Base-by-base conservation (phyloP, 768 basidiomycete genomes). In the Tephrocybe rancida region DNA sequence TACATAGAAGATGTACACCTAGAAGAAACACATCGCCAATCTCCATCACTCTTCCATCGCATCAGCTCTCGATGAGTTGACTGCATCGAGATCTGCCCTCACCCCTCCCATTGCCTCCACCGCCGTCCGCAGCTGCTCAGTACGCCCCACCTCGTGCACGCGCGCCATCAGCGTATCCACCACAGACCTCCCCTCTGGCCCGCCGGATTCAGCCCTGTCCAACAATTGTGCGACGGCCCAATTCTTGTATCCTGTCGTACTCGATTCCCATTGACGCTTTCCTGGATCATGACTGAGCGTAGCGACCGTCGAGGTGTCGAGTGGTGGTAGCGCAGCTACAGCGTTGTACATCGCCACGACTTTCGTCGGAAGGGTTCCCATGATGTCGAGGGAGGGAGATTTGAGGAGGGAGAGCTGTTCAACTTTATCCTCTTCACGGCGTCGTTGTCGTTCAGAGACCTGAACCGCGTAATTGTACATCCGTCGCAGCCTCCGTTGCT, bases 221-320 rank as follows among this genome's bases (percentile, higher is more conserved):
- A 88, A 57, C 7, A 88, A 66, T 65, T 84, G 81, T 18, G 73
- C 73, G 1, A 85, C 73, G 0, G 87, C 90, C 92, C 92, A 95
- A 54, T 84, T 84, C 4, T 87, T 64, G 66, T 94, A 95, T 4
- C 89, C 91, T 1, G 79, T 77, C 64, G 82, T 81, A 66, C 80
- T 84, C n/a, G n/a, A n/a, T 70, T 93, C 90, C 91, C 92, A 94
- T 9, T 79, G 79, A 35, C 85, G 80, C 65, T 90, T 90, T 0
- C 88, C 85, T 0, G 85, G 82, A 52, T 85, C 81, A 22, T 76
- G 68, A 29, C 74, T 62, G 21, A 75, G 67, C 9, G 73, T 65
- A 22, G 75, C 66, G 7, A 78, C 61, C 3, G 74, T 70, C 3
- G 66, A 61, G 5, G 70, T 57, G 49, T 76, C 72, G 38, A 79